Conservation (phyloP, 169 alveolate species). For the Pseudocohnilembus persalinus region DNA sequence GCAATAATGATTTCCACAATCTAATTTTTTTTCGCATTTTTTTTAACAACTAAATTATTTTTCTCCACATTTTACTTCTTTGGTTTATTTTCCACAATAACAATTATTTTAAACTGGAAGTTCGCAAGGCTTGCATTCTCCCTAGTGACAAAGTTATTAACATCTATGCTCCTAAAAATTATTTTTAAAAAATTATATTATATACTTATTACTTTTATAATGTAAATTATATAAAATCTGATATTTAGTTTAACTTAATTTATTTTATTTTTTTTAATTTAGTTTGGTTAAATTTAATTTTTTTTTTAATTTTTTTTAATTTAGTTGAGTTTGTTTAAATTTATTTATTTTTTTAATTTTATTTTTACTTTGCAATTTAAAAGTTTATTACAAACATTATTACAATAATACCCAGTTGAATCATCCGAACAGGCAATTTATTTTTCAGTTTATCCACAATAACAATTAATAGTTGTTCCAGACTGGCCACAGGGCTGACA, state of each 20-base stretch:
- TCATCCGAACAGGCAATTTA: constrained; percentile 70
- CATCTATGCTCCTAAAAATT: constrained; percentile 19
- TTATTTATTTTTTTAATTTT: too few species aligned
- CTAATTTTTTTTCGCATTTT: constrained; percentile 62
- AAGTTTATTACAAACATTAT: constrained; percentile 70
- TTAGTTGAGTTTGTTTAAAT: too few species aligned
- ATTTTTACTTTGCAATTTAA: constrained; percentile 68
- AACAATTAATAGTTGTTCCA: constrained; percentile 67
- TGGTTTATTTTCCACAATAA: constrained; percentile 72
- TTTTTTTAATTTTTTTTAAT: too few species aligned
- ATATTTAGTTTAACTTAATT: constrained; percentile 31
- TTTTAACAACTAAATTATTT: constrained; percentile 60
- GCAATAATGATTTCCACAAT: constrained; percentile 79
- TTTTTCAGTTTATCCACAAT: constrained; percentile 74
- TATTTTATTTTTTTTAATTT: constrained; percentile 17
- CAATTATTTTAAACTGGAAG: constrained; percentile 53
- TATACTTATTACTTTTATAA: too few species aligned
- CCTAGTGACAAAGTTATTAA: constrained; percentile 66
- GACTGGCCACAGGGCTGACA: constrained; percentile 85
- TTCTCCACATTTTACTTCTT: constrained; percentile 64
- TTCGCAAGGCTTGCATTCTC: constrained; percentile 69
- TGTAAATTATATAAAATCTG: neutral
- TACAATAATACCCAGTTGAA: constrained; percentile 65
- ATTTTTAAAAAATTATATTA: too few species aligned
- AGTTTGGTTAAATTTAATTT: too few species aligned